Percentiles rank a stretch among this genome's conserved stretches.
phyloP scores from a whole-genome alignment of 805 yeast species.

The Pichia ethanolica region DNA sequence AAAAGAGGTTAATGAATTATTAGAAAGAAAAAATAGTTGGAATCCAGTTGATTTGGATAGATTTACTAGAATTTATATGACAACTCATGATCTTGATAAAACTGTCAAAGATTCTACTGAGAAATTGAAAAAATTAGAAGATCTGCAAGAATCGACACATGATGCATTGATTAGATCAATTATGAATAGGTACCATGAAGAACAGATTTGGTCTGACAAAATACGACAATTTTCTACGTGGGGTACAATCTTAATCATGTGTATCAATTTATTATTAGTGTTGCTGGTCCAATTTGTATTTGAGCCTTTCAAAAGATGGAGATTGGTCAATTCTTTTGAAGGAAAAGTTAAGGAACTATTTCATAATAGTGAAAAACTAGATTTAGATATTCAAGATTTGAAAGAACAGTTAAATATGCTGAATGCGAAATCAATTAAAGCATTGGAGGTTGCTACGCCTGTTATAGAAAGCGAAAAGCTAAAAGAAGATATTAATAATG shows the following conservation, averaged over 20 bases:
- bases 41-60: slow-evolving; percentile 66
- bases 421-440: not conserved
- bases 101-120: slow-evolving; percentile 45
- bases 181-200: slow-evolving; percentile 87
- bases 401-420: slow-evolving; percentile 12
- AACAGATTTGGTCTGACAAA: slow-evolving; percentile 96
- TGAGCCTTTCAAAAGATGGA: slow-evolving; percentile 89
- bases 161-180: slow-evolving; percentile 67
- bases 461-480: no score
- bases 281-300: slow-evolving; percentile 75
- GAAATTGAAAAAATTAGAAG: slow-evolving; percentile 48
- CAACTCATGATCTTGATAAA: slow-evolving; percentile 69
- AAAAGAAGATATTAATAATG: no score
- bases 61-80: slow-evolving; percentile 73
- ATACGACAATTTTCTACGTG: slow-evolving; percentile 91
- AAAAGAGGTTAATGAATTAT: slow-evolving; percentile 74
- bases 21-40: slow-evolving; percentile 86
- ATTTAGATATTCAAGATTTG: slow-evolving; percentile 12
- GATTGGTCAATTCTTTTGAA: slow-evolving; percentile 79
- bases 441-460: no score
- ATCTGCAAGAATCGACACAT: slow-evolving; percentile 59
- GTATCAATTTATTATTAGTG: slow-evolving; percentile 71
- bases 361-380: slow-evolving; percentile 25
- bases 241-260: slow-evolving; percentile 92
- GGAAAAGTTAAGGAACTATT: slow-evolving; percentile 58